Conservation (phyloP, 495 filamentous ascomycete genomes). For the Penicillium egyptiacum region DNA sequence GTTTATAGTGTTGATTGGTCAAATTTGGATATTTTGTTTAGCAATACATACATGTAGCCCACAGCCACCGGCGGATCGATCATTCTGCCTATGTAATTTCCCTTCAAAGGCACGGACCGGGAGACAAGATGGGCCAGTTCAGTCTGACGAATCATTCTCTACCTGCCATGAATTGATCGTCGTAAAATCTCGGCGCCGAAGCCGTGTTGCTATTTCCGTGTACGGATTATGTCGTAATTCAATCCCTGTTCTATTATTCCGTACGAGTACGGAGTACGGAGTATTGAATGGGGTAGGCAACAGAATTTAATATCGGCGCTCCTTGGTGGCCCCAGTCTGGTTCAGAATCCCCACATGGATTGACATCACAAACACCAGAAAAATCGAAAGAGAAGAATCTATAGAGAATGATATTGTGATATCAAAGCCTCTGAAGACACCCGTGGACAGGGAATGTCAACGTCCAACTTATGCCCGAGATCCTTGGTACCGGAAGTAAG, state of each 20-base stretch:
- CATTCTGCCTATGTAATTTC: neutral
- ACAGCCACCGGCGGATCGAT: neutral
- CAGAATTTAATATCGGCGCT: neutral
- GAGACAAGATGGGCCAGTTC: neutral
- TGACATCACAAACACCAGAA: neutral
- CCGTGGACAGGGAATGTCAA: neutral
- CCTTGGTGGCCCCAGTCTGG: neutral
- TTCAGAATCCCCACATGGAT: neutral
- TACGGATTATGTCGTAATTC: neutral
- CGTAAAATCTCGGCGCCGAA: neutral
- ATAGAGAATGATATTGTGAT: neutral
- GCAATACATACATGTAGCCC: neutral
- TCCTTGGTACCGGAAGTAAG: neutral
- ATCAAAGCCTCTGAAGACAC: neutral
- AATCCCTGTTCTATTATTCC: neutral
- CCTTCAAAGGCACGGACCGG: no score
- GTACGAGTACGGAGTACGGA: neutral
- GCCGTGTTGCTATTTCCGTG: slow-evolving; percentile 3
- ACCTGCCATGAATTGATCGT: no score
- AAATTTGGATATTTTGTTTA: neutral
- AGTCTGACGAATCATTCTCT: neutral
- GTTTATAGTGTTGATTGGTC: neutral
- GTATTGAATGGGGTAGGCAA: slow-evolving; percentile 1
- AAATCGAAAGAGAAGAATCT: neutral
- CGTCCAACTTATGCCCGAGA: neutral